Base-by-base conservation (phyloP, 345 rosid genomes). In the Eucalyptus albens region DNA sequence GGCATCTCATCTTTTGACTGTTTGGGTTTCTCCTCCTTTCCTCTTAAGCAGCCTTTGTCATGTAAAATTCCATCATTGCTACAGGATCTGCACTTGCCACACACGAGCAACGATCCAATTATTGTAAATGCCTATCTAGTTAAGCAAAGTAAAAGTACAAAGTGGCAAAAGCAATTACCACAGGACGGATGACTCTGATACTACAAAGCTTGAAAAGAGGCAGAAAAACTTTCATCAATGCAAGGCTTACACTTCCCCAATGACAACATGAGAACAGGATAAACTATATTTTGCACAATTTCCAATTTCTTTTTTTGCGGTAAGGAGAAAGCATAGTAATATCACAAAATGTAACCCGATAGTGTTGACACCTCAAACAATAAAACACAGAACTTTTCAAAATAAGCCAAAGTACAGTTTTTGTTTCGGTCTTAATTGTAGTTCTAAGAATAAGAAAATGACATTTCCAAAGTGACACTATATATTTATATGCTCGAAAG, bases 1-100 rank as follows among this genome's bases (percentile, higher is more conserved):
- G 99, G 99, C 99, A 98, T 97, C 90, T 98, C 99, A 92, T 97
- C 99, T 91, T 98, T 98, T 47, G 99, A 97, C 89, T 94, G 95
- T 92, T 94, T 98, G 88, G 99, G 99, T 92, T 94, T 98, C 96
- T 95, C 96, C 91, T 95, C 90, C 90, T 96, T 94, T 97, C 99
- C 93, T 98, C 99, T 89, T 92, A 95, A 69, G 99, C 99, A 90
- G 97, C 99, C 94, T 94, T 98, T 93, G 94, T 97, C 99, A 96
- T 90, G 94, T 96, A 98, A 90, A 95, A 98, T 92, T 98, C 99
- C 99, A 98, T 97, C 99, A 96, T 98, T 81, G 98, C 97, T 82
- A 98, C 86, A 90, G 97, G 98, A 93, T 98, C 99, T 62, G 98
- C 87, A 92, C 92, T 22, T 69, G 81, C 81, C 81, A 31, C 44